Conservation (phyloP, 2,329 filamentous ascomycete species). For the Zymoseptoria brevis region DNA sequence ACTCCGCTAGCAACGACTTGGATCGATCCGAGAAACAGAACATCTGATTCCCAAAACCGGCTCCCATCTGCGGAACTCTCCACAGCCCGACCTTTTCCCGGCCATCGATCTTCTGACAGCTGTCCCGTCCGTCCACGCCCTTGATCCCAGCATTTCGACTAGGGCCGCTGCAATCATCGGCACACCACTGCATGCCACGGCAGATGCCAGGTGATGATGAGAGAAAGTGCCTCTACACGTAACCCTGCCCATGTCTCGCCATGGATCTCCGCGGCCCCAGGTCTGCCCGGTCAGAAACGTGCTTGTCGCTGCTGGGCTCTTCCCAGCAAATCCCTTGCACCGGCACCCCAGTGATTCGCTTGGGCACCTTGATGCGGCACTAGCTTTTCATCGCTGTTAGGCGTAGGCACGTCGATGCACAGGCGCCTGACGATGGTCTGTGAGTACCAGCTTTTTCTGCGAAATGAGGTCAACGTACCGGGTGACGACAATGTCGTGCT, state of each 20-base stretch:
- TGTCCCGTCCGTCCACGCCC: background rate
- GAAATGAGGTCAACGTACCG: background rate
- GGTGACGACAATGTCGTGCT: background rate
- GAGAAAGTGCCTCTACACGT: background rate
- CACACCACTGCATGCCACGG: background rate
- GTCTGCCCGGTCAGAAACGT: no score
- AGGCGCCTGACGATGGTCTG: background rate
- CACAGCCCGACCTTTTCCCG: background rate
- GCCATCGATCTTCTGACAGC: background rate
- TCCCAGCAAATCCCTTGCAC: no score
- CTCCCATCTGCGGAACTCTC: background rate
- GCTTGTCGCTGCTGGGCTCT: no score
- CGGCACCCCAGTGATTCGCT: no score
- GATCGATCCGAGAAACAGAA: background rate
- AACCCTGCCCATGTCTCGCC: no score
- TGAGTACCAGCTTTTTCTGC: background rate
- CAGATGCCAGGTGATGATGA: background rate
- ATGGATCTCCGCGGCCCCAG: no score
- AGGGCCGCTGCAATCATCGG: background rate
- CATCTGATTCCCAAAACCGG: background rate
- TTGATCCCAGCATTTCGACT: background rate
- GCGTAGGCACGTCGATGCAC: background rate
- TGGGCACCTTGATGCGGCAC: background rate
- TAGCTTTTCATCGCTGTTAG: background rate
- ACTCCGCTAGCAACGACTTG: no score